Base-by-base conservation (phyloP, 208 protist species). In the Leishmania tropica region DNA sequence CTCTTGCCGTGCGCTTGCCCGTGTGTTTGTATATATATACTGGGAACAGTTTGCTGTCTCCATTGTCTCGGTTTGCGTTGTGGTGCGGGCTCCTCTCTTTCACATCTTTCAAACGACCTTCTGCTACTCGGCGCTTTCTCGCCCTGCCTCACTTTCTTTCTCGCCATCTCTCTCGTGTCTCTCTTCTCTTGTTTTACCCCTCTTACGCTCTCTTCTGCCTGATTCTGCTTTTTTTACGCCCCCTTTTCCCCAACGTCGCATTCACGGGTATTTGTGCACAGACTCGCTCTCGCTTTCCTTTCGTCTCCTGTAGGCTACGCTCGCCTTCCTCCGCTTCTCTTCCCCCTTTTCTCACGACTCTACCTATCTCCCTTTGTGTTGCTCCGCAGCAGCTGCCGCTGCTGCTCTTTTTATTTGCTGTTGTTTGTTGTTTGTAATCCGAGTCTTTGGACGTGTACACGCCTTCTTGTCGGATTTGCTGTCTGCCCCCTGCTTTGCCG, bases 51-150 rank as follows among this genome's bases (percentile, higher is more conserved):
- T 53, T 37, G 13, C 31, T 48, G 6, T 76, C 21, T 76, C 6
- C 4, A 21, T 76, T n/a, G 48, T 60, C 47, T 47, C 35, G 13
- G 48, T 47, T 11, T 62, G 7, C 3, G 7, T 31, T 8, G 5
- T 79, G 40, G 11, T 70, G 56, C 35, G 24, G n/a, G 58, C 10
- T 51, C 35, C 45, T 70, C 13, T 67, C 19, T 53, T 48, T n/a
- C 68, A 19, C 54, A 8, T 31, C 68, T 73, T 51, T 48, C 40
- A 15, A 73, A 21, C 19, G 68, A 53, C 45, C n/a, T 47, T 73
- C 68, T 51, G 42, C 40, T 47, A 51, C 40, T 73, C 54, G 2
- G 21, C 51, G 75, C 24, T 71, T 79, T 79, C 58, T 68, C 75
- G 48, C 31, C 15, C 6, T 68, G 10, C 13, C 31, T 21, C 62